Conservation (phyloP, 2,329 filamentous ascomycete genomes). For the Pyrenophora tritici-repentis region DNA sequence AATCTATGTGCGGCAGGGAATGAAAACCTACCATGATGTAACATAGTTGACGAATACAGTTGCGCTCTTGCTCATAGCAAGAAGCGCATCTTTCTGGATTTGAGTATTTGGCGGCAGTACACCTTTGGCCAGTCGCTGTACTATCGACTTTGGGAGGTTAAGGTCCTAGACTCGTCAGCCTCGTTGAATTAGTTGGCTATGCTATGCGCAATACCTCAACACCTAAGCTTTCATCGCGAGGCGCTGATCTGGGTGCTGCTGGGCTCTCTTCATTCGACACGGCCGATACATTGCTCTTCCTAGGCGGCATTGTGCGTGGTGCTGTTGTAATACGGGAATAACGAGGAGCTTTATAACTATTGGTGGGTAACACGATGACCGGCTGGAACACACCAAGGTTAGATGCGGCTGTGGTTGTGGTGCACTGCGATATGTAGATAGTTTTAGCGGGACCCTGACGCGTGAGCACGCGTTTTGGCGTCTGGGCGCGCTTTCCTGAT, state of each 20-base stretch:
- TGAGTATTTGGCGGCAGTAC: constrained; percentile 80
- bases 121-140: constrained; percentile 78
- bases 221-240: constrained; percentile 49
- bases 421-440: constrained; percentile 7
- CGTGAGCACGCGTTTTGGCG: constrained; percentile 35
- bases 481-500: constrained; percentile 10
- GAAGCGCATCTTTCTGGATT: constrained; percentile 79
- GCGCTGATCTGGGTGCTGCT: constrained; percentile 26
- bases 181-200: background rate
- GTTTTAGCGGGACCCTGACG: constrained; percentile 31
- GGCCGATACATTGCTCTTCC: constrained; percentile 54
- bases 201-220: constrained; percentile 48
- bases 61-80: constrained; percentile 79
- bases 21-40: constrained; percentile 66
- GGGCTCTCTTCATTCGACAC: constrained; percentile 46
- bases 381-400: too few relatives aligned
- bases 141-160: constrained; percentile 78
- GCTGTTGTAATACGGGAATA: background rate
- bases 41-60: constrained; percentile 85
- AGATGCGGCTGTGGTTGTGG: too few relatives aligned
- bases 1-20: background rate
- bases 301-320: constrained; percentile 50
- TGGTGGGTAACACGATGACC: too few relatives aligned
- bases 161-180: constrained; percentile 57
- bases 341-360: background rate